Evolutionary conservation across 139 green algal genomes (phyloP).

Genomic region (Haematococcus sp.): DNA sequence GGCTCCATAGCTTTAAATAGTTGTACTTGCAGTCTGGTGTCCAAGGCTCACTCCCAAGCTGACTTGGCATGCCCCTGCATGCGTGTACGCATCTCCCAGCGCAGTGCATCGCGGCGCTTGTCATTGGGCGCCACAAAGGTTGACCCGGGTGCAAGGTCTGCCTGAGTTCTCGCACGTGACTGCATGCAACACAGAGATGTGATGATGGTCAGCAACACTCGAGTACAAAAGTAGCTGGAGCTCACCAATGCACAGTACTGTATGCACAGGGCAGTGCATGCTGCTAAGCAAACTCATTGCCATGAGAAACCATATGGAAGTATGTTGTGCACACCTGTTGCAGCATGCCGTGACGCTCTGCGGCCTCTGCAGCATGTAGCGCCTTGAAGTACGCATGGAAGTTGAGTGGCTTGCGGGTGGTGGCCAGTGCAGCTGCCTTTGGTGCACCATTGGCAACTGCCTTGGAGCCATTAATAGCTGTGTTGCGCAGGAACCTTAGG

Average conservation of each 20-base stretch:
- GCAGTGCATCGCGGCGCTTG: constrained; percentile 32
- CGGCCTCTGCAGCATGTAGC: constrained; percentile 36
- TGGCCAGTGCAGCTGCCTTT: background rate
- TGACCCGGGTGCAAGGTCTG: constrained; percentile 11
- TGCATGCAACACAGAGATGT: background rate
- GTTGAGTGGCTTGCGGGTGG: constrained; percentile 31
- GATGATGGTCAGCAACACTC: background rate
- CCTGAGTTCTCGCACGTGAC: constrained; percentile 9
- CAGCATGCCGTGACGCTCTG: constrained; percentile 17
- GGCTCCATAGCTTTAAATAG: too few relatives aligned
- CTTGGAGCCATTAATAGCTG: background rate
- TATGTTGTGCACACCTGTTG: constrained; percentile 11
- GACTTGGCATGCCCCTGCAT: background rate
- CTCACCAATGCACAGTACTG: background rate
- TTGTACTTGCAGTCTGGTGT: too few relatives aligned
- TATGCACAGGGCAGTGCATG: background rate
- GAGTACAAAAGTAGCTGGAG: background rate
- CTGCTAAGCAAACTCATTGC: background rate
- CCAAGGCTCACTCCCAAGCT: too few relatives aligned
- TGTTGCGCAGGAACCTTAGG: background rate
- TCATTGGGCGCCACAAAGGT: constrained; percentile 13
- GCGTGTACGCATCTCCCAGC: constrained; percentile 26
- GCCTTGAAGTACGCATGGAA: constrained; percentile 37
- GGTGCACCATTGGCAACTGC: background rate
- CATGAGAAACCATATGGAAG: background rate